Evolutionary conservation across 768 basidiomycete species (phyloP).

Genomic region (Cystobasidium ongulense): DNA sequence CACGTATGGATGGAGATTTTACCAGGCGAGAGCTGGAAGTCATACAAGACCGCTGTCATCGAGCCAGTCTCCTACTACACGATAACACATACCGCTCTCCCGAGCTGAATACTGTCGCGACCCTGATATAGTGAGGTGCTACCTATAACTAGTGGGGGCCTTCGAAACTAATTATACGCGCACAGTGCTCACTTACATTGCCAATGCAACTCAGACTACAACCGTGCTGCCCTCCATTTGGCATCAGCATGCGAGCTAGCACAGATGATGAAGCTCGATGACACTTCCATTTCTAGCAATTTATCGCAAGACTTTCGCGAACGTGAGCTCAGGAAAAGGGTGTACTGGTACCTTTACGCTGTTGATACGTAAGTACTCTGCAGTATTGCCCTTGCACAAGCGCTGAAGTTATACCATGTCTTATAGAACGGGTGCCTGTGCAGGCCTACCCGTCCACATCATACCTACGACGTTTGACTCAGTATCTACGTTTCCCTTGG

Average conservation of each 20-base stretch:
- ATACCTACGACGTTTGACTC: not conserved
- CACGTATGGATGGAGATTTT: not conserved
- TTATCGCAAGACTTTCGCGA: not conserved
- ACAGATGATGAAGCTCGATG: conserved; percentile 10
- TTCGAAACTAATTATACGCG: too few species aligned
- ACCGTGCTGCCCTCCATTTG: not conserved
- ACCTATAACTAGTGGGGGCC: too few species aligned
- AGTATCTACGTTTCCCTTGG: not conserved
- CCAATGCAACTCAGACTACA: not conserved
- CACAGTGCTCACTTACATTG: conserved; percentile 16
- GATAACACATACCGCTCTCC: not conserved
- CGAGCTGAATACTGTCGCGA: not conserved
- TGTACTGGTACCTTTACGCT: conserved; percentile 21
- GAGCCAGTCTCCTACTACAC: conserved; percentile 19
- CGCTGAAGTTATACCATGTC: not conserved
- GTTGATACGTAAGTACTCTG: not conserved
- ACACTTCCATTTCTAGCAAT: not conserved
- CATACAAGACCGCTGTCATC: conserved; percentile 15
- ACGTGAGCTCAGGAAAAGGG: not conserved
- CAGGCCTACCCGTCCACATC: conserved; percentile 16
- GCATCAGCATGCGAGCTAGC: conserved; percentile 19
- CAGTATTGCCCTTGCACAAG: not conserved
- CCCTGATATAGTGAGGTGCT: conserved; percentile 5
- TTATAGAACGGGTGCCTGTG: conserved; percentile 1
- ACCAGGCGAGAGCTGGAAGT: conserved; percentile 7